Evolutionary conservation across 495 filamentous ascomycete species (phyloP).

Genomic region (Penicillium macrosclerotiorum): DNA sequence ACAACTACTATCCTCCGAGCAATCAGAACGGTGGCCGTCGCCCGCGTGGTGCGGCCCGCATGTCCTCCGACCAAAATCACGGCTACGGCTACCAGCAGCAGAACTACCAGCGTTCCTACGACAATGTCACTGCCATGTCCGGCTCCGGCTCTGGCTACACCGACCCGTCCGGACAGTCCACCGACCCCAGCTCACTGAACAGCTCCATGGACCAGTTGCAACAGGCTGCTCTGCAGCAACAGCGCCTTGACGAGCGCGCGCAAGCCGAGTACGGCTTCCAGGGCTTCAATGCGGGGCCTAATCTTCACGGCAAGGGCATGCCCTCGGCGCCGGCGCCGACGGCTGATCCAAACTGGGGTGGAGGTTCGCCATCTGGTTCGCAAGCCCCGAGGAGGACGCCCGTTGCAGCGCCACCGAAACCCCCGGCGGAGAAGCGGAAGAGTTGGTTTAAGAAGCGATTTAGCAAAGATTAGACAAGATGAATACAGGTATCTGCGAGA

Average conservation of each 20-base stretch:
- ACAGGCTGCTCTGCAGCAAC: slow-evolving; percentile 45
- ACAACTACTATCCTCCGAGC: slow-evolving; percentile 38
- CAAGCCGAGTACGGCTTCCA: slow-evolving; percentile 56
- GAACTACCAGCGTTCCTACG: slow-evolving; percentile 73
- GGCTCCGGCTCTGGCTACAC: slow-evolving; percentile 62
- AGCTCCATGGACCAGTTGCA: slow-evolving; percentile 78
- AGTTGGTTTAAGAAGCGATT: slow-evolving; percentile 85
- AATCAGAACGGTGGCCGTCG: slow-evolving; percentile 29
- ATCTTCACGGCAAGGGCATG: slow-evolving; percentile 13
- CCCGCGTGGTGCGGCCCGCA: slow-evolving; percentile 48
- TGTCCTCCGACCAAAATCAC: slow-evolving; percentile 45
- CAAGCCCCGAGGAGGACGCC: slow-evolving; percentile 24
- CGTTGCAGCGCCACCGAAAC: slow-evolving; percentile 9
- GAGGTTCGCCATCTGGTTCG: slow-evolving; percentile 24
- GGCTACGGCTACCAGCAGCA: slow-evolving; percentile 54
- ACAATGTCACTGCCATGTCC: slow-evolving; percentile 74
- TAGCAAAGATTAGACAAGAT: slow-evolving; percentile 55
- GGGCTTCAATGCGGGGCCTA: slow-evolving; percentile 46
- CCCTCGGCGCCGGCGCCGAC: slow-evolving; percentile 4
- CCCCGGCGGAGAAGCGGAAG: slow-evolving; percentile 65
- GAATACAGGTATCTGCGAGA: neutral
- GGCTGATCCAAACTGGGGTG: slow-evolving; percentile 20
- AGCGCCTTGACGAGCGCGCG: slow-evolving; percentile 45
- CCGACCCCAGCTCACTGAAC: slow-evolving; percentile 87
- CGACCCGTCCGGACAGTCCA: slow-evolving; percentile 75